Evolutionary conservation across 352 stramenopile genomes (phyloP), one percentile per base, ranked within the genome.

Genomic region (Globisporangium abappressorium): DNA sequence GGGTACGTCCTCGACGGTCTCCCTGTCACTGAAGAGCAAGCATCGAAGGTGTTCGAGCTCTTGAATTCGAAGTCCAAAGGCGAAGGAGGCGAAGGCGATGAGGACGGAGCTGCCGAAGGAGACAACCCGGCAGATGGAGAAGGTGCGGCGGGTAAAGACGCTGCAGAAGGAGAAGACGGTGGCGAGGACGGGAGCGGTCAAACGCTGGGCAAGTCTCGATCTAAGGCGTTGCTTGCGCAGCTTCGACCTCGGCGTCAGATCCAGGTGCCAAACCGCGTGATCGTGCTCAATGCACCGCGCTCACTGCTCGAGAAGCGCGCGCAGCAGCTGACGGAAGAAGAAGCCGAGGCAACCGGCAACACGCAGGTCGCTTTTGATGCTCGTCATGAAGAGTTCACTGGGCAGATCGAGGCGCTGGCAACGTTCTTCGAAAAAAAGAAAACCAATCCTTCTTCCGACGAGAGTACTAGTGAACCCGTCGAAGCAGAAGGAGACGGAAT

Each of bases 1-100:
- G 89, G 89, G 3, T 96, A 90, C 58, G 89, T 96, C 22, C 70
- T 95, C 8, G 87, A 95, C 43, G 87, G 85, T 0, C 51, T 92
- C 2, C 83, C 87, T 2, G 66, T 76, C 18, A 81, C 79, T 3
- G 68, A 79, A 20, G 70, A 73, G 22, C 84, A 89, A 43, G 87
- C 87, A 0, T 56, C 68, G 30, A 71, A 68, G 51, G 69, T 93
- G 12, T 92, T 92, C 54, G 72, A 68, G 1, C 33, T 65, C 3
- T 68, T 68, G n/a, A 12, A 15, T 12, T 41, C 22, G 30, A 55
- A 26, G 26, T 33, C 57, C 1, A 51, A 62, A 20, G 43, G 43
- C 12, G 43, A 57, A 28, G 59, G 68, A 26, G 66, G 70, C 12
- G 70, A 46, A 5, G 68, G 66, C 2, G 71, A 67, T 14, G 41